Evolutionary conservation across 768 basidiomycete species (phyloP).

Genomic region (Collybia sordida): DNA sequence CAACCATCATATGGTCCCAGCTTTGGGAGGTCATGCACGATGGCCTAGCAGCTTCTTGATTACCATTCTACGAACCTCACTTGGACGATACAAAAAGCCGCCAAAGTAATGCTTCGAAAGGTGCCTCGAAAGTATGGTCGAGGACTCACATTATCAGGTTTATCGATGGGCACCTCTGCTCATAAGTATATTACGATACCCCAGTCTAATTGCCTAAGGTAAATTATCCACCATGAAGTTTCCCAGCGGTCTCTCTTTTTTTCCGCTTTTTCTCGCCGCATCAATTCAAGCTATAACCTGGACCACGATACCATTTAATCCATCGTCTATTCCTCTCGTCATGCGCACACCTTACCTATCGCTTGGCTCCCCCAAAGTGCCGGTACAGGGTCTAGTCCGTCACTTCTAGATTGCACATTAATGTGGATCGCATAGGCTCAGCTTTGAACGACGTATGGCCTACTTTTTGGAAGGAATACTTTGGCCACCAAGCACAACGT

Average conservation of each 20-base stretch:
- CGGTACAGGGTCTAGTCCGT: conserved; percentile 27
- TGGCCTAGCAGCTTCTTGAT: too few relatives aligned
- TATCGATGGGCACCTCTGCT: too few relatives aligned
- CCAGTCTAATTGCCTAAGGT: too few relatives aligned
- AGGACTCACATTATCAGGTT: too few relatives aligned
- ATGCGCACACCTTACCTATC: conserved; percentile 67
- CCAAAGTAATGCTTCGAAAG: too few relatives aligned
- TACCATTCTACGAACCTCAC: too few relatives aligned
- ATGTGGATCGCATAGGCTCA: conserved; percentile 21
- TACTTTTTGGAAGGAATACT: conserved; percentile 65
- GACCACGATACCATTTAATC: conserved; percentile 55
- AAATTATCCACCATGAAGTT: too few relatives aligned
- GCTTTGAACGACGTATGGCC: conserved; percentile 60
- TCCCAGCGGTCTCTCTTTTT: background rate
- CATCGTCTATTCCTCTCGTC: conserved; percentile 61
- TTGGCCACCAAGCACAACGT: conserved; percentile 22
- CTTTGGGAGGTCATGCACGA: too few relatives aligned
- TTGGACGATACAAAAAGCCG: too few relatives aligned
- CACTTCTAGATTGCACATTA: background rate
- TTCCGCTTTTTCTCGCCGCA: conserved; percentile 7
- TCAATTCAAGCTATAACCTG: conserved; percentile 36
- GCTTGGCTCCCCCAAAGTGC: conserved; percentile 61
- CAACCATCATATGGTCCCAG: too few relatives aligned
- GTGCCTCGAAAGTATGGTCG: too few relatives aligned
- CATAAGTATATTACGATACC: too few relatives aligned